Percentiles rank a stretch among this genome's conserved stretches.
phyloP scores from a whole-genome alignment of 306 rosid genomes.

The Glycine tomentella region DNA sequence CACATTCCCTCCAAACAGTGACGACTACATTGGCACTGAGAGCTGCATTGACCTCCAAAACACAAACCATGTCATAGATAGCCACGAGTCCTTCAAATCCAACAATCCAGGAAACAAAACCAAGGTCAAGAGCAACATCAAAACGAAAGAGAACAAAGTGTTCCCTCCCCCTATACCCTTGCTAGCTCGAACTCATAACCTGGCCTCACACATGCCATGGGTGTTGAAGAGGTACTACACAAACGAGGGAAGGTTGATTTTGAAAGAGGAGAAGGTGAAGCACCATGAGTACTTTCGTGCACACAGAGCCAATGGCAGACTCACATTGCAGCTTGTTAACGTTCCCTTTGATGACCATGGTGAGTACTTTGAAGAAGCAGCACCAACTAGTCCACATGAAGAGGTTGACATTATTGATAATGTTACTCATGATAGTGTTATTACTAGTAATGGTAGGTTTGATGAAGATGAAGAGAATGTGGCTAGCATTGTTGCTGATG shows the following conservation, averaged over 20 bases:
- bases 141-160: constrained; percentile 37
- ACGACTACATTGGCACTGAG: constrained; percentile 70
- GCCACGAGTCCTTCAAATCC: neutral
- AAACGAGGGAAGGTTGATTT: constrained; percentile 66
- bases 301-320: constrained; percentile 75
- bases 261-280: constrained; percentile 66
- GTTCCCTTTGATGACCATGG: constrained; percentile 37
- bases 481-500: neutral
- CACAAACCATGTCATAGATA: neutral
- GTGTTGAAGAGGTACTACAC: constrained; percentile 67
- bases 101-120: neutral
- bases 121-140: neutral
- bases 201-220: constrained; percentile 75
- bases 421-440: neutral
- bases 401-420: neutral
- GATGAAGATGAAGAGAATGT: constrained; percentile 9
- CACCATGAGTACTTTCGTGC: constrained; percentile 71
- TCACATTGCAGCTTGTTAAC: constrained; percentile 67
- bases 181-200: constrained; percentile 69
- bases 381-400: neutral
- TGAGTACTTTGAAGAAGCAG: neutral
- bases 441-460: neutral
- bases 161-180: constrained; percentile 75
- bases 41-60: constrained; percentile 63
- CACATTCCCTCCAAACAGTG: neutral